These are phyloP conservation scores for Metarhizium sp. DNA, from an alignment of 2,329 filamentous ascomycete genomes.

Conservation along the genomic window DNA sequence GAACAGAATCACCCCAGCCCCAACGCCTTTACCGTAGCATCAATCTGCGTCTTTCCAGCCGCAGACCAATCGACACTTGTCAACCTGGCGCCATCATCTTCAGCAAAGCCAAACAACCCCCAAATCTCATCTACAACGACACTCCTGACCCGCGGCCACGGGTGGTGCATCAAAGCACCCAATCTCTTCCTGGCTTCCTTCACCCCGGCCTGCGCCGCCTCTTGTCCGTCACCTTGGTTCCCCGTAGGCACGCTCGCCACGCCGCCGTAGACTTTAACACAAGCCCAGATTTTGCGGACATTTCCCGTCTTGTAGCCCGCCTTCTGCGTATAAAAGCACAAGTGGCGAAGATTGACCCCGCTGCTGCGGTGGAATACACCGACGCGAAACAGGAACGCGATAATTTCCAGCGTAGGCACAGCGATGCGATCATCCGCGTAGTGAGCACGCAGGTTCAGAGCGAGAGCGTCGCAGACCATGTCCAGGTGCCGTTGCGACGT, in stretches of 20 bases:
- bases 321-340: conserved; percentile 67
- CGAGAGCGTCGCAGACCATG: conserved; percentile 40
- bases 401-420: conserved; percentile 66
- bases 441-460: conserved; percentile 42
- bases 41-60: conserved; percentile 38
- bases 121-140: conserved; percentile 53
- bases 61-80: conserved; percentile 49
- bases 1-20: conserved; percentile 21
- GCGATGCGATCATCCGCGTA: conserved; percentile 59
- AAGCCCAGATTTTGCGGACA: conserved; percentile 71
- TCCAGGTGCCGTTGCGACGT: conserved; percentile 28
- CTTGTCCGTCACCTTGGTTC: conserved; percentile 4
- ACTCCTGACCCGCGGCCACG: conserved; percentile 65
- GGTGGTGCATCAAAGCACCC: conserved; percentile 65
- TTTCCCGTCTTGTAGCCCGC: conserved; percentile 76
- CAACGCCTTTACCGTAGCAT: conserved; percentile 32
- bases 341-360: conserved; percentile 35
- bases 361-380: conserved; percentile 34
- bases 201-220: conserved; percentile 22
- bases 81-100: conserved; percentile 23
- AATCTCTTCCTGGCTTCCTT: conserved; percentile 57
- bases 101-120: conserved; percentile 28
- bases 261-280: conserved; percentile 68
- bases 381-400: conserved; percentile 67
- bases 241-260: conserved; percentile 34